These are phyloP conservation scores for Dioscorea cayenensis DNA, from an alignment of 116 monocot species.

Conservation along the genomic window DNA sequence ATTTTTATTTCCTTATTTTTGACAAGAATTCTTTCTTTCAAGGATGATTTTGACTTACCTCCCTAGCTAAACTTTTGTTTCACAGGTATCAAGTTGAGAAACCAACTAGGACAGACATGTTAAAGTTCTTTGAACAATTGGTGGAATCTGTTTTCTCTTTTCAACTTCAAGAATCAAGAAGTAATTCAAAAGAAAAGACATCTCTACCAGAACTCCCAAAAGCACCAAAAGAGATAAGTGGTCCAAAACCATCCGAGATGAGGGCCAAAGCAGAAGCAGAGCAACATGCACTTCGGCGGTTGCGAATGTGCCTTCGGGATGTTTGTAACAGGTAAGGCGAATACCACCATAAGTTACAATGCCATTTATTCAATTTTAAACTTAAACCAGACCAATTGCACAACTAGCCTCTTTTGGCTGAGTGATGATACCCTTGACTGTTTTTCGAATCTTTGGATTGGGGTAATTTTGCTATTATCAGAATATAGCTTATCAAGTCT, in stretches of 20 bases:
- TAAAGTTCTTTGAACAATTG: conserved; percentile 53
- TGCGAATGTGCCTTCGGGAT: conserved; percentile 98
- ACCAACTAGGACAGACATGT: conserved; percentile 59
- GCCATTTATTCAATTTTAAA: neutral
- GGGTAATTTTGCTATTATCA: too few species aligned
- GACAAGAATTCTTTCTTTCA: neutral
- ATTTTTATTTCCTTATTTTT: neutral
- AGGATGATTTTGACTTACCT: conserved; percentile 1
- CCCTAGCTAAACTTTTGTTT: conserved; percentile 1
- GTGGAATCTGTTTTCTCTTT: conserved; percentile 61
- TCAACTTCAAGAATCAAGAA: conserved; percentile 42
- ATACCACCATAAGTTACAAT: neutral
- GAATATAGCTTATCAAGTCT: too few species aligned
- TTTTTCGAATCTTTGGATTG: too few species aligned
- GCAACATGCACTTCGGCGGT: conserved; percentile 82
- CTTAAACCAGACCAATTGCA: neutral
- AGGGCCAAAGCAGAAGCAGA: conserved; percentile 89
- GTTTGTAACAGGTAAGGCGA: conserved; percentile 76
- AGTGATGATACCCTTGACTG: too few species aligned
- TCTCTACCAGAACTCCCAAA: conserved; percentile 72
- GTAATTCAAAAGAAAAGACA: conserved; percentile 28
- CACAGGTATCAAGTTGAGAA: conserved; percentile 74
- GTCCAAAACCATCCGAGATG: conserved; percentile 75
- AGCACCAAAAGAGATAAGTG: conserved; percentile 65
- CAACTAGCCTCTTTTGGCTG: neutral